phyloP scores from a whole-genome alignment of 495 filamentous ascomycete species.

The Tuber indicum region DNA sequence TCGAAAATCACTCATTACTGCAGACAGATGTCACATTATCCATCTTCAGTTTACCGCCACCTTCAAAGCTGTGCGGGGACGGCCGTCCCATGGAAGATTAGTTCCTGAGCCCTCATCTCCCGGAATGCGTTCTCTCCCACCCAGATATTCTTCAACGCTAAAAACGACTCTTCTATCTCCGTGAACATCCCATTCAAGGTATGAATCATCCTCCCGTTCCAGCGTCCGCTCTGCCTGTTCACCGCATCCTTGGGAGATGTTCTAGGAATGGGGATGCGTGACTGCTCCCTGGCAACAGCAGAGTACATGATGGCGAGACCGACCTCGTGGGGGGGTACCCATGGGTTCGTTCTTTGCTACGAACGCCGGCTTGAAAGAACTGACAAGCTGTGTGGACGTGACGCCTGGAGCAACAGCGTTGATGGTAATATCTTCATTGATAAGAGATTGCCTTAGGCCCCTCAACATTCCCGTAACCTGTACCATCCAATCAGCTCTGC shows the following conservation, averaged over 20 bases:
- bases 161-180: constrained; percentile 41
- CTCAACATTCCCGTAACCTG: constrained; percentile 1
- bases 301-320: constrained; percentile 42
- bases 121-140: not conserved
- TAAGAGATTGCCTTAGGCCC: not conserved
- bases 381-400: constrained; percentile 38
- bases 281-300: constrained; percentile 34
- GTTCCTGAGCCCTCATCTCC: not conserved
- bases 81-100: not conserved
- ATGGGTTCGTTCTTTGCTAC: constrained; percentile 37
- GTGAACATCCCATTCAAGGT: constrained; percentile 42
- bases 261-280: constrained; percentile 35
- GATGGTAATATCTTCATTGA: constrained; percentile 40
- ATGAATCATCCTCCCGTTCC: constrained; percentile 43
- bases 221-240: constrained; percentile 12
- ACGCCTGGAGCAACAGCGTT: constrained; percentile 42
- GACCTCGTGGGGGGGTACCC: constrained; percentile 36
- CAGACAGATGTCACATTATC: not conserved
- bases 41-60: not conserved
- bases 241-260: constrained; percentile 22
- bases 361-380: constrained; percentile 30
- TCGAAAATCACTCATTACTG: not conserved
- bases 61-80: not conserved
- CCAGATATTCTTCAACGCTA: not conserved
- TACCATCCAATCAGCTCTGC: not conserved